Base-by-base conservation (phyloP, 2,329 filamentous ascomycete species). In the Claviceps sp. region DNA sequence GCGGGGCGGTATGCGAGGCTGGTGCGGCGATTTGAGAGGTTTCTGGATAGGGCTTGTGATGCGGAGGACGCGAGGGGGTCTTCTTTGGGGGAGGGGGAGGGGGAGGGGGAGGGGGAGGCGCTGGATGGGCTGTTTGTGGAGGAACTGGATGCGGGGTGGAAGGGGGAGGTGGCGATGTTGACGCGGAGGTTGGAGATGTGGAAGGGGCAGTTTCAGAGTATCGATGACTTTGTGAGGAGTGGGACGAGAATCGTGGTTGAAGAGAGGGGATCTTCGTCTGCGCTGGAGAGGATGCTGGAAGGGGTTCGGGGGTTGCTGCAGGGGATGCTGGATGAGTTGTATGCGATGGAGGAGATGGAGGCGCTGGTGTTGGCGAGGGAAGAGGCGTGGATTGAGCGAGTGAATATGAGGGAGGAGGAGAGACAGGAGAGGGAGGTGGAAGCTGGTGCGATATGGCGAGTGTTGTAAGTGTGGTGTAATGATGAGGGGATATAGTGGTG, bases 241-340 rank as follows among this genome's bases (percentile, higher is more conserved):
- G 58, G 6, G 55, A 56, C 34, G 23, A 49, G 54, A 53, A 4
- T 22, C n/a, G n/a, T 9, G 29, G 29, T 9, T 34, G 3, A 9
- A 43, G 34, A 22, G 11, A 45, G 47, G 49, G 13, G 55, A 62
- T 8, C 11, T 29, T 7, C 52, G 29, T 51, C 63, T 16, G 77
- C 71, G 53, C 59, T 83, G 51, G 66, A 60, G 22, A 63, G 67
- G 29, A 71, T 80, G 56, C 61, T 84, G 40, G 64, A 62, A 6
- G 72, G 69, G 2, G 78, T 73, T 51, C 63, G 69, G 22, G 60
- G 59, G 16, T 63, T 85, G 45, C 71, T 83, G 13, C 61, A 67
- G 47, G 77, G 74, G 38, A 85, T 85, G 80, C 63, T 82, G 45
- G 69, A 68, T n/a, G 82, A 85, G 67, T 66, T 86, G 55, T 64